phyloP scores from a whole-genome alignment of 192 early-diverging fungal genomes.

The Thamnidium elegans region DNA sequence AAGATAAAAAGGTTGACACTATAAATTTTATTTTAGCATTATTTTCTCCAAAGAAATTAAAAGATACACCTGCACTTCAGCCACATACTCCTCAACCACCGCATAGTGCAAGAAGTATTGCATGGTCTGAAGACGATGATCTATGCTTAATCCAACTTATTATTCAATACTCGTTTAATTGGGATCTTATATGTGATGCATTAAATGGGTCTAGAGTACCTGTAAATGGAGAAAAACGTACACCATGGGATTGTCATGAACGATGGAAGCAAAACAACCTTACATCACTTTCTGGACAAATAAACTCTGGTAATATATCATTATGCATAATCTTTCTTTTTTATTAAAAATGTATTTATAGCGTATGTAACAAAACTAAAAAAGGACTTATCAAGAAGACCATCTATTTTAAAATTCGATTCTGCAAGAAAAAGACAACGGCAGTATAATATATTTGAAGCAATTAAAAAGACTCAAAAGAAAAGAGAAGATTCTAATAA shows the following conservation, averaged over 20 bases:
- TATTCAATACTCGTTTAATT: slow-evolving; percentile 59
- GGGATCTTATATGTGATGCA: slow-evolving; percentile 62
- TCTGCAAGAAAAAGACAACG: slow-evolving; percentile 40
- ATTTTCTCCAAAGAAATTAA: slow-evolving; percentile 44
- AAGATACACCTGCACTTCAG: slow-evolving; percentile 44
- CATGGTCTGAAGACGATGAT: slow-evolving; percentile 58
- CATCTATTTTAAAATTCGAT: slow-evolving; percentile 26
- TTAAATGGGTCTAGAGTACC: slow-evolving; percentile 50
- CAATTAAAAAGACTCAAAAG: slow-evolving; percentile 57
- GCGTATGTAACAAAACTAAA: slow-evolving; percentile 37
- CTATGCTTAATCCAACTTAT: slow-evolving; percentile 52
- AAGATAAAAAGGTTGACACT: neutral
- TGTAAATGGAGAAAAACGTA: slow-evolving; percentile 47
- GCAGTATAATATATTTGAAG: slow-evolving; percentile 56
- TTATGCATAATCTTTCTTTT: neutral
- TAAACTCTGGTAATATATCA: slow-evolving; percentile 29
- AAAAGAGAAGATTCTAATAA: slow-evolving; percentile 52
- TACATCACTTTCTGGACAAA: slow-evolving; percentile 35
- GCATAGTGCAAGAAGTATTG: slow-evolving; percentile 30
- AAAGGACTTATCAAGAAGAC: slow-evolving; percentile 36
- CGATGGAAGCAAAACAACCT: slow-evolving; percentile 56
- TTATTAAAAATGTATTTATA: neutral
- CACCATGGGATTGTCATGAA: slow-evolving; percentile 65
- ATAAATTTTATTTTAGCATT: slow-evolving; percentile 18
- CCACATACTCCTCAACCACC: slow-evolving; percentile 40